Evolutionary conservation across 371 early-diverging fungal species (phyloP), one percentile per base, ranked within the genome.

Genomic region (Syncephalastrum racemosum): DNA sequence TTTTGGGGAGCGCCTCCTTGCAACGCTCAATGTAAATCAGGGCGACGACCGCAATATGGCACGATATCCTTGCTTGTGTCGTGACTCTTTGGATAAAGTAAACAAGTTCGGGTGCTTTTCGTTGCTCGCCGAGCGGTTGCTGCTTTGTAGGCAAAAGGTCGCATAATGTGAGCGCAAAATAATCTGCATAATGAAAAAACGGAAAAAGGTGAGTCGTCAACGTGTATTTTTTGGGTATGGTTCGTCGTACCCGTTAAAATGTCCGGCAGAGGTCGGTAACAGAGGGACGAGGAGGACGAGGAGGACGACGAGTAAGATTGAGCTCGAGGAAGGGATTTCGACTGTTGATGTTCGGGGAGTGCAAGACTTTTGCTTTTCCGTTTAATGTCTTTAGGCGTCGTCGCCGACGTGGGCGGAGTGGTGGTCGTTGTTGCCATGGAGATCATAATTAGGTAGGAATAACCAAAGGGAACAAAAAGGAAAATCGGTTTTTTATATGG

Each of bases 21-120:
- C 66, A 66, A 27, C 70, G 66, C 27, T 66, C 63, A 40, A 69
- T 53, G 19, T 69, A 69, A 19, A 69, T 69, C 46, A 65, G 51
- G 14, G 70, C 70, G 14, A 61, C 65, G 1, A 73, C 55, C 16
- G 70, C 67, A 22, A 69, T 66, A 18, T 71, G 57, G 23, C 71
- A 75, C 23, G 69, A 63, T 41, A 71, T 62, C 10, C 61, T 53
- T 6, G 70, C 71, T 48, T 68, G 64, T 23, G 54, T 56, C 7
- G 71, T 75, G 0, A 71, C 64, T 52, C 69, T 71, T 58, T 71
- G 67, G 23, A 75, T 69, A 46, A 71, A 75, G 45, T 65, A 68
- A 4, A 75, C 43, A 1, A 75, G 43, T 31, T 70, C 75, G 1
- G 73, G 73, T 36, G 53, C 55, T 53, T 52, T 60, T 3, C 57